phyloP scores from a whole-genome alignment of 768 basidiomycete species.

The Lactarius hatsudake region DNA sequence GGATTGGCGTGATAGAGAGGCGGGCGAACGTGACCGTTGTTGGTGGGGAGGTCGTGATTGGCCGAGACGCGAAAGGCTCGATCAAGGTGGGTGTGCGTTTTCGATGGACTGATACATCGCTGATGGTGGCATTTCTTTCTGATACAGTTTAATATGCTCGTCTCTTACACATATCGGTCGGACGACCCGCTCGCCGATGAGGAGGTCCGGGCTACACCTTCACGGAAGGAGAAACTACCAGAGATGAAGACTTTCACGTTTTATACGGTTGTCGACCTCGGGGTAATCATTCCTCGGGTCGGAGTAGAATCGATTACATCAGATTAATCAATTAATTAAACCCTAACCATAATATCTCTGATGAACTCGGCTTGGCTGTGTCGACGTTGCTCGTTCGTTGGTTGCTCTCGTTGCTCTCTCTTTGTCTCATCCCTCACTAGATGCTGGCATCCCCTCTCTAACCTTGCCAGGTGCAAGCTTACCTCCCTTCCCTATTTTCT shows the following conservation, averaged over 20 bases:
- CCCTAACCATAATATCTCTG: slow-evolving; percentile 11
- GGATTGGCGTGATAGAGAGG: slow-evolving; percentile 81
- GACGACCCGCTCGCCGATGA: slow-evolving; percentile 77
- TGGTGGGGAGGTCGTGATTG: slow-evolving; percentile 84
- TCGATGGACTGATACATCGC: slow-evolving; percentile 1
- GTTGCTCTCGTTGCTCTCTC: not conserved
- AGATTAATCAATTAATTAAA: slow-evolving; percentile 1
- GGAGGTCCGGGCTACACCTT: slow-evolving; percentile 40
- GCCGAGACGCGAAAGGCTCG: slow-evolving; percentile 71
- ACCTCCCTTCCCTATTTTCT: slow-evolving; percentile 24
- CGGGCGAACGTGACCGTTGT: slow-evolving; percentile 87
- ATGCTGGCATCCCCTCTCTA: slow-evolving; percentile 23
- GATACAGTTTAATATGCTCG: slow-evolving; percentile 85
- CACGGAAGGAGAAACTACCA: slow-evolving; percentile 47
- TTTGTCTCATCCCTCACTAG: slow-evolving; percentile 8
- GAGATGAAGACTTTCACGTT: slow-evolving; percentile 90
- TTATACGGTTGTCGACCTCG: slow-evolving; percentile 81
- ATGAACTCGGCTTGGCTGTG: not conserved
- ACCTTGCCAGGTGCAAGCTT: slow-evolving; percentile 47
- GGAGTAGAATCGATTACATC: slow-evolving; percentile 23
- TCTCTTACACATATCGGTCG: slow-evolving; percentile 90
- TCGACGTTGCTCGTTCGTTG: not conserved
- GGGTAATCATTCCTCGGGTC: slow-evolving; percentile 55
- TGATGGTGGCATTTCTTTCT: not conserved
- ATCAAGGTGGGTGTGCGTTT: slow-evolving; percentile 59